Conservation (phyloP, 2,329 filamentous ascomycete genomes). For the Arthrobotrys pseudoclavata region DNA sequence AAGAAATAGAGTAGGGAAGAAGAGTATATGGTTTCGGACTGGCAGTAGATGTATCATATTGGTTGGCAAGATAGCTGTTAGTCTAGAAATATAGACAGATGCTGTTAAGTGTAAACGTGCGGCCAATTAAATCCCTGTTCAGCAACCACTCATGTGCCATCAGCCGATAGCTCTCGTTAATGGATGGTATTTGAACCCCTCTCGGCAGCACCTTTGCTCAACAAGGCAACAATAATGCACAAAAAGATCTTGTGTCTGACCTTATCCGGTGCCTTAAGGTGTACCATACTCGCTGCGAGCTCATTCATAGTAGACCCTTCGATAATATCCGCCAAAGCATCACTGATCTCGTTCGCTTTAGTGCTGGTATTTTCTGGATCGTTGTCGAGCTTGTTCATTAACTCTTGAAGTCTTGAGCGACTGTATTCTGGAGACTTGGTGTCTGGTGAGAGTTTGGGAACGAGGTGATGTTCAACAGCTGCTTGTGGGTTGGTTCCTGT, state of each 20-base stretch:
- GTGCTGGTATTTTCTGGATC: neutral
- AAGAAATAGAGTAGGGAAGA: neutral
- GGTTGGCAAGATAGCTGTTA: too few species aligned
- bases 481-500: neutral
- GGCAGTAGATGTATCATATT: too few species aligned
- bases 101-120: too few species aligned
- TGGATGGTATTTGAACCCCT: too few species aligned
- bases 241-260: neutral
- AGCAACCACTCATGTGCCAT: too few species aligned
- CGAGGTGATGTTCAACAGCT: neutral
- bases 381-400: neutral
- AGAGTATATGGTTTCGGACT: too few species aligned
- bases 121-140: too few species aligned
- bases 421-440: neutral
- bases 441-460: neutral
- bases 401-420: neutral
- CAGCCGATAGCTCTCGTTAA: too few species aligned
- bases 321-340: neutral
- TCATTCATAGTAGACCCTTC: neutral
- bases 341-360: neutral
- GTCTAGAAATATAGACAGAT: too few species aligned
- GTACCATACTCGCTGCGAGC: neutral
- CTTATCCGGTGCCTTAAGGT: neutral
- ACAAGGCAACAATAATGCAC: neutral
- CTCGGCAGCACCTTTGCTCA: neutral